Percentiles rank a stretch among this genome's conserved stretches.
These are phyloP conservation scores for Lepidium sativum DNA, from an alignment of 345 rosid genomes.

Conservation along the genomic window DNA sequence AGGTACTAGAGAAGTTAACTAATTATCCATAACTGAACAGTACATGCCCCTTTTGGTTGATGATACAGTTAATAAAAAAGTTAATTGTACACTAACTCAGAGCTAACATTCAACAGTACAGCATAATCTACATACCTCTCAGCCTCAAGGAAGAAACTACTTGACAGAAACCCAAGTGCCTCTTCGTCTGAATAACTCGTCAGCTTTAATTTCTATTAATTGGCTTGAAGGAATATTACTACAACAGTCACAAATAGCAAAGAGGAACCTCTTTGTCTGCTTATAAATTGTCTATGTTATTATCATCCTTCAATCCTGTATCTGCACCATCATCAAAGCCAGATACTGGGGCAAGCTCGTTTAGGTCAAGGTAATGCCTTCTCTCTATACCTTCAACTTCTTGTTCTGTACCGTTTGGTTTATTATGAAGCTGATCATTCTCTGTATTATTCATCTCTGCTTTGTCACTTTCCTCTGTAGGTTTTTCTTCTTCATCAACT, in stretches of 20 bases:
- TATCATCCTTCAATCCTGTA: conserved; percentile 52
- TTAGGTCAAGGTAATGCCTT: conserved; percentile 78
- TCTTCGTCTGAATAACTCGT: conserved; percentile 41
- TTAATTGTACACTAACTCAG: conserved; percentile 42
- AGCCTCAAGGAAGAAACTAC: not conserved
- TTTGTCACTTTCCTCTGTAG: conserved; percentile 28
- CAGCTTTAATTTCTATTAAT: conserved; percentile 5
- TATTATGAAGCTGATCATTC: conserved; percentile 35
- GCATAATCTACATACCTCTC: conserved; percentile 63
- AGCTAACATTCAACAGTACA: conserved; percentile 35
- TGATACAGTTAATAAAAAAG: not conserved
- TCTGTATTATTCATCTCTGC: conserved; percentile 32
- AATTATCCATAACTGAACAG: not conserved
- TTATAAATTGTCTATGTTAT: conserved; percentile 36
- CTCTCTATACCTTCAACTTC: conserved; percentile 44
- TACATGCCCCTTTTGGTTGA: not conserved
- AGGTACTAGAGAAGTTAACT: not conserved
- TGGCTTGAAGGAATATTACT: conserved; percentile 15
- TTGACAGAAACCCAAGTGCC: not conserved
- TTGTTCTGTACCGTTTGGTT: conserved; percentile 43
- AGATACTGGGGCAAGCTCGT: conserved; percentile 86
- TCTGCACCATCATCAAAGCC: conserved; percentile 78
- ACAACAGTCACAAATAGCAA: conserved; percentile 13
- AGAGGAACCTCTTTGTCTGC: conserved; percentile 22
- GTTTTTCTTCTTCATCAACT: conserved; percentile 27